Base-by-base conservation (phyloP, 306 rosid species). In the Astragalus membranaceus region DNA sequence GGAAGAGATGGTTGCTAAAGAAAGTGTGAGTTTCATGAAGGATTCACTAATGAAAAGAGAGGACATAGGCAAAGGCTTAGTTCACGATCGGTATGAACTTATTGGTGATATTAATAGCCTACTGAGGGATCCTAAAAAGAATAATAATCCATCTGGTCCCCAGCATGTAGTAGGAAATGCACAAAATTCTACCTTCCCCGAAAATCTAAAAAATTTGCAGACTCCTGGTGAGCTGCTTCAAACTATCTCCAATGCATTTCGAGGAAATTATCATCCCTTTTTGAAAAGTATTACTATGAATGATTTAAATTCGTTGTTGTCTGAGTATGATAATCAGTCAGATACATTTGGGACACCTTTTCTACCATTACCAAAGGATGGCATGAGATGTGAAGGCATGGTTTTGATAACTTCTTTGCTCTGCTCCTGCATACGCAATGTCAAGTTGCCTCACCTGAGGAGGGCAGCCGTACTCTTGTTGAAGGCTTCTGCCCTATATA, bases 301-400 rank as follows among this genome's bases (percentile, higher is more conserved):
- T 41, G 84, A 88, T 82, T 80, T 94, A 80, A 86, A 82, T 65
- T 80, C 87, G 7, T 58, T 94, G 83, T 87, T 91, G 92, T 87
- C 92, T 15, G 87, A 89, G 78, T 89, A 91, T 82, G 99, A 94
- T 75, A 84, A 85, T 73, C 96, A 91, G 65, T 85, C 97, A 44
- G 99, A 94, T 83, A 85, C 99, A 63, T 94, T 87, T 81, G 96
- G 91, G 51, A 75, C 82, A 70, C 97, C 95, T 63, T 91, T 90
- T 79, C 75, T 86, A 57, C 91, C 88, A 1, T 67, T 85, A 61
- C 97, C 96, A 6, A 88, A 90, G 81, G 96, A 87, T 75, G 83
- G 82, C 74, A 87, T 91, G 89, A 80, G 85, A 79, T 94, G 97
- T 80, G 99, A 91, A 76, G 99, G 97, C 81, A 90, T 94, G 97